These are phyloP conservation scores for Leccinum barrowsii DNA, from an alignment of 768 basidiomycete species.

Conservation along the genomic window DNA sequence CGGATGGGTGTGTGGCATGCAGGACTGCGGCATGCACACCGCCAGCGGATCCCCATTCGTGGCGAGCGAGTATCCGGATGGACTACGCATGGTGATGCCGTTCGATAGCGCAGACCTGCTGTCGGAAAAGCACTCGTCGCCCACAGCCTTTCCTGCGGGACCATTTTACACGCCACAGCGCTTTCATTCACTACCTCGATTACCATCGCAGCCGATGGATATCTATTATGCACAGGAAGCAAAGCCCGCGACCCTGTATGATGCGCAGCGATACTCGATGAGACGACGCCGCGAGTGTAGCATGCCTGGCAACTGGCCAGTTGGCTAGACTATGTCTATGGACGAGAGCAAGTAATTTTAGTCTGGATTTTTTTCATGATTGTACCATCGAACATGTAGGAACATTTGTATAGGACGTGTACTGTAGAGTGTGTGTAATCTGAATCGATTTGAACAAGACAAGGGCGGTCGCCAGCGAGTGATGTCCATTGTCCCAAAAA, in stretches of 20 bases:
- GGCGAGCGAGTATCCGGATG: conserved; percentile 13
- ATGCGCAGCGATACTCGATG: conserved; percentile 14
- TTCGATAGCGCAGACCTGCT: conserved; percentile 19
- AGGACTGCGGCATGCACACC: conserved; percentile 31
- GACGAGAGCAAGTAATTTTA: background rate
- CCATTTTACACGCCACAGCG: conserved; percentile 17
- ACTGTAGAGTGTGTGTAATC: conserved; percentile 9
- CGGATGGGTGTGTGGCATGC: conserved; percentile 29
- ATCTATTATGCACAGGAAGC: conserved; percentile 17
- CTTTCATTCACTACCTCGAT: conserved; percentile 26
- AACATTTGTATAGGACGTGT: conserved; percentile 14
- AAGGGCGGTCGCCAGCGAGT: conserved; percentile 23
- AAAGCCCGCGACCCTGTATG: conserved; percentile 6
- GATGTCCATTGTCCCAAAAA: conserved; percentile 30
- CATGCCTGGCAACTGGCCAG: conserved; percentile 43
- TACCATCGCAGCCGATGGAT: conserved; percentile 18
- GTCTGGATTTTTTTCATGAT: background rate
- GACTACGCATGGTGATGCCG: conserved; percentile 27
- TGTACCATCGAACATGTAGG: conserved; percentile 20
- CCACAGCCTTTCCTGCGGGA: conserved; percentile 8
- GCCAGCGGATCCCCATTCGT: conserved; percentile 32
- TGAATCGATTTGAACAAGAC: conserved; percentile 9
- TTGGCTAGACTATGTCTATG: conserved; percentile 12
- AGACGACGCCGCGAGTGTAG: conserved; percentile 29
- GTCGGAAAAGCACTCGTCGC: conserved; percentile 1